Percentiles rank a stretch among this genome's conserved stretches.
phyloP scores from a whole-genome alignment of 805 yeast genomes.

The Phaffomyces opuntiae region DNA sequence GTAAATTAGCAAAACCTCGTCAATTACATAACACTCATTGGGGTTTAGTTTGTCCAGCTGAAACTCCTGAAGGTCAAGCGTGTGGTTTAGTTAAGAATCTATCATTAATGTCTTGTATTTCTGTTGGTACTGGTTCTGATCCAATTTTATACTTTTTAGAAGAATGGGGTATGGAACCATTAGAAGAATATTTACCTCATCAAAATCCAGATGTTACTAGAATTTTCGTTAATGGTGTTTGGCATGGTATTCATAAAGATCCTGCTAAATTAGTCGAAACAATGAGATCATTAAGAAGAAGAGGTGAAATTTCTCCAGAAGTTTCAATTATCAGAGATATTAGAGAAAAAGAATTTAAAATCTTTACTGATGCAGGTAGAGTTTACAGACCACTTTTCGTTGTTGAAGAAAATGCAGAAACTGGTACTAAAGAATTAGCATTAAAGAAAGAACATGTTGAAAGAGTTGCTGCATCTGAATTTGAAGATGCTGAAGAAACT shows the following conservation, averaged over 20 bases:
- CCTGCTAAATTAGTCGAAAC: conserved; percentile 90
- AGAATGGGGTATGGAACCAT: conserved; percentile 99
- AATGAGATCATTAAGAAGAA: conserved; percentile 85
- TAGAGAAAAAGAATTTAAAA: conserved; percentile 91
- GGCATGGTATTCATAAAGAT: conserved; percentile 98
- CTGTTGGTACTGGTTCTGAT: conserved; percentile 96
- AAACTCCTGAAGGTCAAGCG: conserved; percentile 99
- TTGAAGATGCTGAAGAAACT: conserved; percentile 40
- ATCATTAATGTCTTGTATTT: conserved; percentile 93
- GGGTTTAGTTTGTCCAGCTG: conserved; percentile 99
- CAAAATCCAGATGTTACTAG: conserved; percentile 87
- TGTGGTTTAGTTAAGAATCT: conserved; percentile 98
- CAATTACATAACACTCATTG: conserved; percentile 98
- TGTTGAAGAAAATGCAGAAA: conserved; percentile 77
- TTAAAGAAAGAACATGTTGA: conserved; percentile 80
- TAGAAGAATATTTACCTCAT: conserved; percentile 92
- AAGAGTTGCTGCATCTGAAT: conserved; percentile 58
- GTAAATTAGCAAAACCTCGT: conserved; percentile 97
- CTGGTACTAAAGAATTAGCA: conserved; percentile 60
- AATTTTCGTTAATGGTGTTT: conserved; percentile 96
- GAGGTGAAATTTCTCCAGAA: conserved; percentile 92
- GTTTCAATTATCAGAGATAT: conserved; percentile 96
- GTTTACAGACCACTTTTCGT: conserved; percentile 94
- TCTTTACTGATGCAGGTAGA: conserved; percentile 97
- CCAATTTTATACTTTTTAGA: conserved; percentile 89